A percentile compares a stretch with the other conserved stretches of the same genome.
phyloP scores from a whole-genome alignment of 1,284 basidiomycete species.

The Naganishia albida region DNA sequence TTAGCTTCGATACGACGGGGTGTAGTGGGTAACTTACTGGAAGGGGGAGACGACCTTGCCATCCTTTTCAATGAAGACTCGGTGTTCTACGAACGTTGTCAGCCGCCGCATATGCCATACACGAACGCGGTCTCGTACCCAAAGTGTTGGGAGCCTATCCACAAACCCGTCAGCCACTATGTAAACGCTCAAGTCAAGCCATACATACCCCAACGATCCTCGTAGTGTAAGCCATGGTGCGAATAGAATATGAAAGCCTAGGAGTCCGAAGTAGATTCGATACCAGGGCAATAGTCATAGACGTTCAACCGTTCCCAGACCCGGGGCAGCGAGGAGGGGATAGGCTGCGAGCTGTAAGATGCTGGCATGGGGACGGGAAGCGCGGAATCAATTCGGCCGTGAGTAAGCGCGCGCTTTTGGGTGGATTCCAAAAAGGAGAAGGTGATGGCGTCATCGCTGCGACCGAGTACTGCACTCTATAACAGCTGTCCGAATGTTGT shows the following conservation, averaged over 20 bases:
- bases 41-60: slow-evolving; percentile 83
- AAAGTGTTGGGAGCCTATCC: slow-evolving; percentile 78
- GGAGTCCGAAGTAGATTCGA: slow-evolving; percentile 1
- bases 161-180: background rate
- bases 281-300: slow-evolving; percentile 24
- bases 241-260: slow-evolving; percentile 5
- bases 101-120: slow-evolving; percentile 29
- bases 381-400: too few species aligned
- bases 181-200: background rate
- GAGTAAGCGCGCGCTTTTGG: too few species aligned
- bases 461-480: too few species aligned
- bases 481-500: too few species aligned
- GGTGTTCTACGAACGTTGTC: slow-evolving; percentile 68
- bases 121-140: slow-evolving; percentile 60
- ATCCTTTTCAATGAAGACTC: slow-evolving; percentile 88
- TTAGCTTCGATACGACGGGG: background rate
- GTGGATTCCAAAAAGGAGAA: too few species aligned
- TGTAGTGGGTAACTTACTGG: slow-evolving; percentile 58
- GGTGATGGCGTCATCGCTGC: too few species aligned
- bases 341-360: too few species aligned
- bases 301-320: background rate
- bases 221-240: slow-evolving; percentile 33
- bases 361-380: too few species aligned
- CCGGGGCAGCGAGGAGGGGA: background rate
- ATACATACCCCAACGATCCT: slow-evolving; percentile 38